Conservation (phyloP, 306 rosid species). For the Fragaria nilgerrensis region DNA sequence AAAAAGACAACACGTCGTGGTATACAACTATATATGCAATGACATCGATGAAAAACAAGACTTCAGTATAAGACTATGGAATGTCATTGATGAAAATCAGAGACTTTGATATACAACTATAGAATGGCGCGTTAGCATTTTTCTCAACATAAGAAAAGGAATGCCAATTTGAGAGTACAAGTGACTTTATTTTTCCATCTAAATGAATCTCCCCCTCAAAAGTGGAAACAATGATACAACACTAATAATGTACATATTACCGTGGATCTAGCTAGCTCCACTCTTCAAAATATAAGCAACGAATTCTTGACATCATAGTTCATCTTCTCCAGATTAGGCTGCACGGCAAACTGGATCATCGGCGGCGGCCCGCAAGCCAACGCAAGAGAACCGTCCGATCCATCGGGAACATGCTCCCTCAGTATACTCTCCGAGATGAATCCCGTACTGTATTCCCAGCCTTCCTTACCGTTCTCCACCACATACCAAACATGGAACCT, state of each 20-base stretch:
- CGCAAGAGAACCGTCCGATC: slow-evolving; percentile 55
- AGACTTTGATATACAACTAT: too few species aligned
- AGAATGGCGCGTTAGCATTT: neutral
- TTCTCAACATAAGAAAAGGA: neutral
- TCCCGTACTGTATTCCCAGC: slow-evolving; percentile 75
- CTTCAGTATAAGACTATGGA: too few species aligned
- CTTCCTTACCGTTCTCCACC: slow-evolving; percentile 47
- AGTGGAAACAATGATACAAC: neutral
- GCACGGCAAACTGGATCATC: slow-evolving; percentile 73
- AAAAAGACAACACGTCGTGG: neutral
- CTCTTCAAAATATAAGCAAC: slow-evolving; percentile 55
- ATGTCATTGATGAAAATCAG: too few species aligned
- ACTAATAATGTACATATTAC: neutral
- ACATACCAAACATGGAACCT: slow-evolving; percentile 79
- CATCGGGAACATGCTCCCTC: slow-evolving; percentile 57
- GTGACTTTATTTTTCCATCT: neutral
- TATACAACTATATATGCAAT: too few species aligned
- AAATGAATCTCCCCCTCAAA: neutral
- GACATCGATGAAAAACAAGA: neutral
- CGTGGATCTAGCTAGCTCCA: neutral
- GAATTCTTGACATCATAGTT: slow-evolving; percentile 55
- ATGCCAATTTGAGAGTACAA: neutral
- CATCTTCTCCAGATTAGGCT: slow-evolving; percentile 69
- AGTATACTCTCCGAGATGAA: slow-evolving; percentile 53
- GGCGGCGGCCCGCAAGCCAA: slow-evolving; percentile 83